Evolutionary conservation across 2,329 filamentous ascomycete species (phyloP).

Genomic region (Diplocarpon rosae): DNA sequence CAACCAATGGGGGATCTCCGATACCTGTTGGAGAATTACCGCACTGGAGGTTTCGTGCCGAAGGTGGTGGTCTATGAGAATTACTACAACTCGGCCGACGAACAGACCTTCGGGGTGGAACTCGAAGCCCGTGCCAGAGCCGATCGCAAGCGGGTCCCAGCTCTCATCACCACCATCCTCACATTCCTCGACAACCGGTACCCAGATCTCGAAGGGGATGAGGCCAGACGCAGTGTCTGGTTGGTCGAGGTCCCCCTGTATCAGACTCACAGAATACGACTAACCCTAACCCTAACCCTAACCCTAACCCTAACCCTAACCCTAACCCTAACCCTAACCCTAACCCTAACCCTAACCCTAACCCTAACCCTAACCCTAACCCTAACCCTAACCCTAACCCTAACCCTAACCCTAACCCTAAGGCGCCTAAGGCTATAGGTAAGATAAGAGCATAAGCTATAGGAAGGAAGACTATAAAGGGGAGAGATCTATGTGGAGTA

Average conservation of each 20-base stretch:
- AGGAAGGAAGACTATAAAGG: too few species aligned
- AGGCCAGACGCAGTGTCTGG: conserved; percentile 87
- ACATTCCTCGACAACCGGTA: conserved; percentile 96
- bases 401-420: too few species aligned
- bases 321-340: too few species aligned
- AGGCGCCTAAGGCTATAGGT: too few species aligned
- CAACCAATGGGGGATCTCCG: conserved; percentile 82
- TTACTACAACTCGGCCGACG: conserved; percentile 96
- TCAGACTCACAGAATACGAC: conserved; percentile 75
- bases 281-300: too few species aligned
- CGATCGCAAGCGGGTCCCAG: conserved; percentile 88
- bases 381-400: too few species aligned
- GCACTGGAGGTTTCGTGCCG: conserved; percentile 84
- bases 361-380: too few species aligned
- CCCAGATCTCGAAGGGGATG: conserved; percentile 92
- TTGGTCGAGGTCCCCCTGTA: conserved; percentile 79
- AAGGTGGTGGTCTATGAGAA: conserved; percentile 93
- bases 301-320: too few species aligned
- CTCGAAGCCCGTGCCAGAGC: conserved; percentile 89
- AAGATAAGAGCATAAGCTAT: too few species aligned
- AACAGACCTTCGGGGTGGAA: conserved; percentile 96
- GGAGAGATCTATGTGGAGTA: too few species aligned
- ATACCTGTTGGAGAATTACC: conserved; percentile 93
- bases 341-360: too few species aligned
- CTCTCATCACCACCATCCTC: conserved; percentile 83